Percentiles rank a stretch among this genome's conserved stretches.
Evolutionary conservation across 345 rosid species (phyloP).

Genomic region (Erysimum cheiranthoides): DNA sequence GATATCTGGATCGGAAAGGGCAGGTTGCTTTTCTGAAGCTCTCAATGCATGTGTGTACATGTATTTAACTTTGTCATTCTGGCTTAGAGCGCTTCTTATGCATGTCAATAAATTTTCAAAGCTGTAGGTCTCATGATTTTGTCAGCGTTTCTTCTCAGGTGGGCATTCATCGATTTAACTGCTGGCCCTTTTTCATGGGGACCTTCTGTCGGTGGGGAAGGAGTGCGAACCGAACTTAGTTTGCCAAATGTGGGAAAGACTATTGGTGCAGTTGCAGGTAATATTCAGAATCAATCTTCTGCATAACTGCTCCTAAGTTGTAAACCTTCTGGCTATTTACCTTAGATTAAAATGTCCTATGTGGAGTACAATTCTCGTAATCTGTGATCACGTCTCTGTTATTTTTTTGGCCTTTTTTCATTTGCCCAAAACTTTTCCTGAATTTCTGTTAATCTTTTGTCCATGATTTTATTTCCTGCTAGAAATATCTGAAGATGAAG

Average conservation of each 20-base stretch:
- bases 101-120: constrained; percentile 11
- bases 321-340: constrained; percentile 7
- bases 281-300: constrained; percentile 19
- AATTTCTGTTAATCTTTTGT: constrained; percentile 26
- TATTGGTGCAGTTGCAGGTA: constrained; percentile 97
- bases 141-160: constrained; percentile 57
- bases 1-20: constrained; percentile 97
- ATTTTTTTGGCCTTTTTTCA: constrained; percentile 8
- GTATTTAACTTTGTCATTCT: constrained; percentile 34
- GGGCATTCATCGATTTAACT: constrained; percentile 92
- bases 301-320: constrained; percentile 12
- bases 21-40: constrained; percentile 65
- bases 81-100: constrained; percentile 28
- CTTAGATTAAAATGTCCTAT: background rate
- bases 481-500: constrained; percentile 99
- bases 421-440: background rate
- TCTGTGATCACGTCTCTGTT: constrained; percentile 4
- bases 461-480: constrained; percentile 42
- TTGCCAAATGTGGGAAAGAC: constrained; percentile 94
- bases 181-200: constrained; percentile 99
- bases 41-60: constrained; percentile 41
- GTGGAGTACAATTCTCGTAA: constrained; percentile 11
- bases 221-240: constrained; percentile 88
- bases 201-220: constrained; percentile 99
- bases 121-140: constrained; percentile 29